Evolutionary conservation across 2,329 filamentous ascomycete species (phyloP).

Genomic region (Beauveria pseudobassiana): DNA sequence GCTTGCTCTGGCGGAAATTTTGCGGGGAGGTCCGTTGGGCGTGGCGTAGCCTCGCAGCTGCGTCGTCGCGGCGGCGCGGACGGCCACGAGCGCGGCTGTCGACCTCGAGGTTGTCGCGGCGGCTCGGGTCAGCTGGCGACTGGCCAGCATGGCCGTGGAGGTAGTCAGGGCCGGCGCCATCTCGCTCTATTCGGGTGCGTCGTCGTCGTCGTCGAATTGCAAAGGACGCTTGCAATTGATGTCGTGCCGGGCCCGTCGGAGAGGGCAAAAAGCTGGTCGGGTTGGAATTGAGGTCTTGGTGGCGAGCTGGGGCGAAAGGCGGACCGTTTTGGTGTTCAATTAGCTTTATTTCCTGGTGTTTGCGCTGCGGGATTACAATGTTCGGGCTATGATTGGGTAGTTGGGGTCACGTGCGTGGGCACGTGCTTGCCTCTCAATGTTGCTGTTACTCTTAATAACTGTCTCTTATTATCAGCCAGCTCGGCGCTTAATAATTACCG

Average conservation of each 20-base stretch:
- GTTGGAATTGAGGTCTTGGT: constrained; percentile 2
- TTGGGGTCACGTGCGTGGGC: constrained; percentile 18
- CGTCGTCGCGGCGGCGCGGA: constrained; percentile 16
- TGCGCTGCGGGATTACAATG: constrained; percentile 34
- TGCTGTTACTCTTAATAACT: no score
- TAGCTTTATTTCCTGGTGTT: constrained; percentile 15
- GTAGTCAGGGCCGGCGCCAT: constrained; percentile 28
- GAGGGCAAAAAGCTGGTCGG: neutral
- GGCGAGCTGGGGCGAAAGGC: constrained; percentile 7
- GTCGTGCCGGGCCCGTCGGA: constrained; percentile 3
- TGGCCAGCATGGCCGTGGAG: constrained; percentile 27
- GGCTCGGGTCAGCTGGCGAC: constrained; percentile 26
- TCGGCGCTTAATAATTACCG: no score
- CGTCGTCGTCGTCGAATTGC: constrained; percentile 5
- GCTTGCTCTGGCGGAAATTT: constrained; percentile 70
- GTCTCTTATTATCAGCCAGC: no score
- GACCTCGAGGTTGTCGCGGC: constrained; percentile 12
- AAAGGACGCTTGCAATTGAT: constrained; percentile 7
- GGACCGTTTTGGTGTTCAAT: constrained; percentile 9
- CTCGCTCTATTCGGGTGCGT: neutral
- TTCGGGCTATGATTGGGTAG: constrained; percentile 29
- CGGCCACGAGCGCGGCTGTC: constrained; percentile 15
- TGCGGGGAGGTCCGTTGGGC: constrained; percentile 71
- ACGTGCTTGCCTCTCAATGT: constrained; percentile 18
- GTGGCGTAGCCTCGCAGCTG: constrained; percentile 48